Base-by-base conservation (phyloP, 1,139 yeast species). In the Lodderomyces parapsilosis region DNA sequence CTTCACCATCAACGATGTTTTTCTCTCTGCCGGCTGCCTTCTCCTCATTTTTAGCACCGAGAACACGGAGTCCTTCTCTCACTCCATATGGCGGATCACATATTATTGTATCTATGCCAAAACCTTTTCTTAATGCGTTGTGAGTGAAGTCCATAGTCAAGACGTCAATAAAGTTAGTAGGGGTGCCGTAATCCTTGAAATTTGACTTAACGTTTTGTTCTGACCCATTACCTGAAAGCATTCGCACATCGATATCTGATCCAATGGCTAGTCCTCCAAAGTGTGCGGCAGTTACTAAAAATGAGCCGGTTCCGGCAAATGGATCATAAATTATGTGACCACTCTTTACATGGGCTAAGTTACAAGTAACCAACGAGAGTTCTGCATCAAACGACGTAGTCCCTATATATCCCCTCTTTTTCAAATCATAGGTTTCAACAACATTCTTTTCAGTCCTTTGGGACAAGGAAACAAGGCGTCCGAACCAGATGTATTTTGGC, bases 81-180 rank as follows among this genome's bases (percentile, higher is more conserved):
- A 93, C 95, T 2, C 99, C 99, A 60, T 93, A 93, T 0, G 99
- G 99, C 1, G 99, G 99, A 62, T 93, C 99, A 59, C 97, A 91
- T 2, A 93, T 80, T 11, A 93, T 90, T 1, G 90, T 77, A 56
- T 93, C 96, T 14, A 94, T 75, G 31, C 58, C 63, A 36, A 93
- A 66, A 53, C 76, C 73, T 1, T 63, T 48, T 49, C 97, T 74
- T 43, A 94, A 69, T 2, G 96, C 85, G 60, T 86, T 86, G 59
- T 93, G 91, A 4, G 98, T 93, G 62, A 93, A 93, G 63, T 93
- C 99, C 95, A 93, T 88, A 10, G 95, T 83, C 55, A 89, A 57
- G 0, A 86, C 83, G 60, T 91, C 99, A 40, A 90, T 61, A 54
- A 83, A 84, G 42, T 75, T 71, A 6, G 69, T 55, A 2, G 73